Evolutionary conservation across 768 basidiomycete genomes (phyloP), one percentile per base, ranked within the genome.

Genomic region (Lactifluus rugatus): DNA sequence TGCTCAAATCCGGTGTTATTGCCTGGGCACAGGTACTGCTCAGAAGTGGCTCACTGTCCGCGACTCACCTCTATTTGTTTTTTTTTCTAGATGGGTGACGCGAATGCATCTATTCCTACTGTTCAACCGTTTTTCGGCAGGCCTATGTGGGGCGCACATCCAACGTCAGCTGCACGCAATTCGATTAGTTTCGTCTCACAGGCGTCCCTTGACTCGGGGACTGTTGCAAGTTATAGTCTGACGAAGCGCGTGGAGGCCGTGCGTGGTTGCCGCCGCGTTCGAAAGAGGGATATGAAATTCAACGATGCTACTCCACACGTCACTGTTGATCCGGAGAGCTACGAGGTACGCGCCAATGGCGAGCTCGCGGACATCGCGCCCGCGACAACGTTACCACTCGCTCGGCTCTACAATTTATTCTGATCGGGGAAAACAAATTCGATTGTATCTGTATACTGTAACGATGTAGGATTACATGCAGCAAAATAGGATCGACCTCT

Each of bases 31-130:
- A 92, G 77, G 92, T 91, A 58, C 32, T 31, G 4, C 17, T 14
- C 26, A 23, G 9, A 55, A 19, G 23, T 49, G 45, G 32, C 21
- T n/a, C 51, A 56, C 49, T 10, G 17, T 21, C 36, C 54, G 13
- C 39, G 4, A 19, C 31, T 31, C 54, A 60, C 7, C 65, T 28
- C 34, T 54, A 4, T 44, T 19, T 44, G 34, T 62, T 37, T 19
- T 44, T 37, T 62, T 37, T 62, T 32, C 31, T 64, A 94, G 89
- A 89, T 99, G 84, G 96, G 96, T 17, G 96, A 99, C 46, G 89
- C 95, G 0, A 98, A 97, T 70, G 96, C 80, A 1, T 94, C 93
- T 8, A 98, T 99, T 62, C 93, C 96, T 13, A 89, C 91, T 2
- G 91, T 99, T 0, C 93, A 98, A 68, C 96, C 96, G 0, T 80